Base-by-base conservation (phyloP, 2,329 filamentous ascomycete genomes). In the Pseudophaeomoniella oleicola region DNA sequence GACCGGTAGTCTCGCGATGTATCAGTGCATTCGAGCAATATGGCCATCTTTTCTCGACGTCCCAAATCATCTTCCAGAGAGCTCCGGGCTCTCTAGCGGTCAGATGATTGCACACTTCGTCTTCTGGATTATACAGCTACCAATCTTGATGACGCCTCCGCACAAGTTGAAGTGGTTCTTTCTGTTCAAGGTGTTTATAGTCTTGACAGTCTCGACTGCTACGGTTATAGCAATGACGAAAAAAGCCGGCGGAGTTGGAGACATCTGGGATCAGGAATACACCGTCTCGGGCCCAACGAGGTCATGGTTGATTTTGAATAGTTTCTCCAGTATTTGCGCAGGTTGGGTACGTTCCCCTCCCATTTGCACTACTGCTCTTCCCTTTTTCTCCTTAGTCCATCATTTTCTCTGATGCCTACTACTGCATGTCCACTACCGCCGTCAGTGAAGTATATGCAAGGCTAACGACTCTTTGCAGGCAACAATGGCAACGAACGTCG, bases 211-310 rank as follows among this genome's bases (percentile, higher is more conserved):
- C 2, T 75, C 72, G 49, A 62, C 79, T 39, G 71, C 69, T 2
- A 75, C 75, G 15, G 60, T 80, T 47, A 69, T 74, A 32, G 80
- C 75, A 74, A 68, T 68, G 3, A 65, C 79, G 39, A 63, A 67
- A 1, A 56, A 60, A 3, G 69, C 71, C 35, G 67, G 68, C 4
- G 67, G 69, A 27, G 22, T n/a, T 13, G 60, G 67, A 3, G 54
- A 49, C 2, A 54, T 72, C 38, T 67, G 66, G 37, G 43, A 57
- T n/a, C 60, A 68, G 40, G 59, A 56, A 14, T 44, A 63, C 2
- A 63, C 57, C 0, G 52, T 71, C 3, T 51, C 53, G 1, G 69
- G 69, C 0, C 59, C 60, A 9, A 56, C 62, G 22, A 74, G 73
- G 44, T 64, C 62, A 32, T 73, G 67, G 64, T 27, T 27, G 22